Evolutionary conservation across 805 yeast species (phyloP), one percentile per base, ranked within the genome.

Genomic region (Candida adriatica): DNA sequence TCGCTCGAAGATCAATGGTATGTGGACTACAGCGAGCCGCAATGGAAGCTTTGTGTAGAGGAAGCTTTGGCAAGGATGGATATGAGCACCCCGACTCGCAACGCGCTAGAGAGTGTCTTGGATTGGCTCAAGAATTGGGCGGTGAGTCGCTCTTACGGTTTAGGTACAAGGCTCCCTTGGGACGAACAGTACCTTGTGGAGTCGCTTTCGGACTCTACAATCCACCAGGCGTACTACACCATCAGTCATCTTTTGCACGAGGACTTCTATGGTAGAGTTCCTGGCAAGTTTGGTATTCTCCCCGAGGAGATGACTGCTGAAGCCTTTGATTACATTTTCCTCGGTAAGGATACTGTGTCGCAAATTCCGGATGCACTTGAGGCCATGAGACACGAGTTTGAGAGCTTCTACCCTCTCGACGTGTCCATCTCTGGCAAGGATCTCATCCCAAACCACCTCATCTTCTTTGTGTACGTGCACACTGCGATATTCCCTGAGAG

Each of bases 111-210:
- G 61, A 87, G 87, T 59, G 95, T 84, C 36, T 69, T 92, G 51
- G 94, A 80, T 46, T 92, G 98, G 98, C 74, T 92, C 53, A 84
- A 81, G 65, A 88, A 87, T 68, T 92, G 98, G 98, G 97, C 98
- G 30, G 85, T 92, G 38, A 85, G 95, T 37, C 83, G 98, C 69
- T 79, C 94, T 35, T 92, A 85, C 50, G 98, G 98, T 58, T 70
- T 92, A 46, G 98, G 98, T 58, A 78, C 96, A 37, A 79, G 67
- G 55, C 73, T 92, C 45, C 98, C 98, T 37, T 92, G 98, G 98
- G 98, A 92, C 66, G 80, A 82, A 44, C 79, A 79, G 56, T 88
- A 82, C 54, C 73, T 92, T 51, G 90, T 92, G 35, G 98, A 92
- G 66, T 86, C 96, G 15, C 70, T 92, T 49, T 84, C 96, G 21